phyloP scores from a whole-genome alignment of 495 filamentous ascomycete genomes.

The Aspergillus cristatus region DNA sequence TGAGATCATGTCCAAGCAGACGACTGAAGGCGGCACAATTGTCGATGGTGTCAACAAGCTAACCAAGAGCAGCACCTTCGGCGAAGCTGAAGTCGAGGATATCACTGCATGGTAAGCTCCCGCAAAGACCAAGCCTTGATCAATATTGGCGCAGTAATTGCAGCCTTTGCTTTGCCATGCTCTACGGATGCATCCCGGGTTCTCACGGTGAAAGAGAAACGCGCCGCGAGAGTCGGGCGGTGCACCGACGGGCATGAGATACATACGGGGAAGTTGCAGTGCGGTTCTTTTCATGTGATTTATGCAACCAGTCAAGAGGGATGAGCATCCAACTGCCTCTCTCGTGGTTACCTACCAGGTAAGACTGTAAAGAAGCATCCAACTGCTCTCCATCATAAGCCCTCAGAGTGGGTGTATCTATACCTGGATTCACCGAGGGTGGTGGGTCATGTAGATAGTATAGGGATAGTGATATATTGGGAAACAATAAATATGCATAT shows the following conservation, averaged over 20 bases:
- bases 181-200: constrained; percentile 8
- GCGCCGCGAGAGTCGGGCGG: constrained; percentile 1
- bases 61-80: constrained; percentile 79
- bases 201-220: constrained; percentile 4
- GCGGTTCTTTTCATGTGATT: constrained; percentile 27
- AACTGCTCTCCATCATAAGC: constrained; percentile 42
- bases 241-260: constrained; percentile 1
- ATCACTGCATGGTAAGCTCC: constrained; percentile 82
- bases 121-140: not conserved
- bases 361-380: constrained; percentile 43
- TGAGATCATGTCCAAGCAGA: constrained; percentile 68
- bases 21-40: constrained; percentile 26
- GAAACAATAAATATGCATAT: too few species aligned
- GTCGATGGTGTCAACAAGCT: constrained; percentile 36
- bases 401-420: constrained; percentile 7
- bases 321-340: constrained; percentile 43
- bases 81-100: constrained; percentile 92
- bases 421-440: constrained; percentile 5
- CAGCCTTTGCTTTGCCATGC: constrained; percentile 21
- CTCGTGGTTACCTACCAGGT: constrained; percentile 28
- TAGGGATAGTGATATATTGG: too few species aligned
- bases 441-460: constrained; percentile 10
- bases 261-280: constrained; percentile 30
- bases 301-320: constrained; percentile 34
- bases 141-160: constrained; percentile 18